Conservation (phyloP, 345 rosid species). For the Angophora floribunda region DNA sequence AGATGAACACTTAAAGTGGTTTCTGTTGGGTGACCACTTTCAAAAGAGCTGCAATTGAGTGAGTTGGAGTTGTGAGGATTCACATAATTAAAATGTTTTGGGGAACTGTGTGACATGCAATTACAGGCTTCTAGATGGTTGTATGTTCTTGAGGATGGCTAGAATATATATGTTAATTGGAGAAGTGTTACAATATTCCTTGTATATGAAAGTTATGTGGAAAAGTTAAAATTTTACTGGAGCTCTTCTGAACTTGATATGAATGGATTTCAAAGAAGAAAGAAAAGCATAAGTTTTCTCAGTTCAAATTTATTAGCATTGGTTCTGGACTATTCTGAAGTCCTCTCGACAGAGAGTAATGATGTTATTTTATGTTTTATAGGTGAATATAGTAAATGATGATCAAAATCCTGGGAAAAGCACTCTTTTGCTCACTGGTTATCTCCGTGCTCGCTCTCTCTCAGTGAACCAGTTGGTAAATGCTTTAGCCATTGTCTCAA, state of each 20-base stretch:
- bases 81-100: not conserved
- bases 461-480: constrained; percentile 88
- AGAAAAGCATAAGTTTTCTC: not conserved
- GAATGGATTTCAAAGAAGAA: not conserved
- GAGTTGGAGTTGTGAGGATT: not conserved
- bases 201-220: not conserved
- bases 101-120: not conserved
- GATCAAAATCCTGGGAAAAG: constrained; percentile 44
- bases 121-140: not conserved
- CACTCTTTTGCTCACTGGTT: constrained; percentile 67
- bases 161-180: not conserved
- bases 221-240: not conserved
- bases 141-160: not conserved
- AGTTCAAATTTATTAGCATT: not conserved
- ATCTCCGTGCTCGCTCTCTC: constrained; percentile 56
- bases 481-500: not conserved
- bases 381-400: constrained; percentile 53
- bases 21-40: not conserved
- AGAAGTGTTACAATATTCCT: not conserved
- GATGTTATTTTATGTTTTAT: not conserved
- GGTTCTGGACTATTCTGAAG: not conserved
- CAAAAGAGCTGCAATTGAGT: not conserved
- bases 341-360: not conserved
- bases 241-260: not conserved
- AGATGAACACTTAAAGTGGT: not conserved